Conservation (phyloP, 179 eudicot species). For the Corrigiola litoralis region DNA sequence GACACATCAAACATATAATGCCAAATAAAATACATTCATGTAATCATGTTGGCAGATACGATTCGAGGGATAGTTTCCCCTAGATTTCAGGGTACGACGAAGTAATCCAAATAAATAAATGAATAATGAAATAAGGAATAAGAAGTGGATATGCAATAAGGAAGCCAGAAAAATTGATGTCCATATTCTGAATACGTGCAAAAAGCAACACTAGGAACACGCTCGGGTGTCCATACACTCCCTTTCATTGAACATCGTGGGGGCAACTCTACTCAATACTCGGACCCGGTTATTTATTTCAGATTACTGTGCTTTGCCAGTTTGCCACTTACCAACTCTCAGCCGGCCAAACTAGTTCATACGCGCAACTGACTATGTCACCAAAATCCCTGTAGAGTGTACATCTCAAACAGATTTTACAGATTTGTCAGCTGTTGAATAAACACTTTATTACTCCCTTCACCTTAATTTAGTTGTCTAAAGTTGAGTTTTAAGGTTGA, state of each 20-base stretch:
- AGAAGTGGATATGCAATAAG: neutral
- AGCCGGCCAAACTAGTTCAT: too few relatives aligned
- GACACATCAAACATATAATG: neutral
- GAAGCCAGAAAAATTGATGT: neutral
- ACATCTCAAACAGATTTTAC: too few relatives aligned
- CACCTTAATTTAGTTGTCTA: too few relatives aligned
- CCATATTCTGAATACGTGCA: constrained; percentile 5
- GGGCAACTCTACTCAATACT: constrained; percentile 12
- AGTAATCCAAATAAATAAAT: neutral
- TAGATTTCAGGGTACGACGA: constrained; percentile 19
- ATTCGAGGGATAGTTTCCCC: constrained; percentile 1
- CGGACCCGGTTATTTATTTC: constrained; percentile 10
- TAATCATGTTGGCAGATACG: neutral
- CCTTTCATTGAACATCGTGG: constrained; percentile 16
- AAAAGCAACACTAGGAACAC: constrained; percentile 2
- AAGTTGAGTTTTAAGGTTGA: too few relatives aligned
- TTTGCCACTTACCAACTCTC: too few relatives aligned
- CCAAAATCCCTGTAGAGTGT: too few relatives aligned
- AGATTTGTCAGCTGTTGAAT: too few relatives aligned
- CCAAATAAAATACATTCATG: neutral
- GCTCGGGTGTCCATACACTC: neutral
- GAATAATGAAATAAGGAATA: neutral
- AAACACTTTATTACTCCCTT: too few relatives aligned
- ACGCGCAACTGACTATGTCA: too few relatives aligned
- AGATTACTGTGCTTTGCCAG: too few relatives aligned